These are phyloP conservation scores for Colletotrichum plurivorum DNA, from an alignment of 2,329 filamentous ascomycete species.

Conservation along the genomic window DNA sequence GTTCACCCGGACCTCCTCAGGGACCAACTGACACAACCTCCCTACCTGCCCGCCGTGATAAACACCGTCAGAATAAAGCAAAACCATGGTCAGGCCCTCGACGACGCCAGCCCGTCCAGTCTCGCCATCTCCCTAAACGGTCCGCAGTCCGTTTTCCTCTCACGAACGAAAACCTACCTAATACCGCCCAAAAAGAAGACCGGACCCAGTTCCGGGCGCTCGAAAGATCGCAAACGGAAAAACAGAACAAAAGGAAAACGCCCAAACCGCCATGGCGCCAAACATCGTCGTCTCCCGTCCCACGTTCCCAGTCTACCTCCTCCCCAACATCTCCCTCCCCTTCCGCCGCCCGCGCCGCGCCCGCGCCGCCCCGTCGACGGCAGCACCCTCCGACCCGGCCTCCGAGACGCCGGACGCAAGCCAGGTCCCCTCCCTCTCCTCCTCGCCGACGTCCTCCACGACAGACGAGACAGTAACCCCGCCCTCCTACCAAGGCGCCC, in stretches of 20 bases:
- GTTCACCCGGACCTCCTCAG: not conserved
- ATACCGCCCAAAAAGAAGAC: not conserved
- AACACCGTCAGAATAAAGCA: not conserved
- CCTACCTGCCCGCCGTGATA: not conserved
- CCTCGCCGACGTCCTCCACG: slow-evolving; percentile 53
- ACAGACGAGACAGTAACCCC: slow-evolving; percentile 46
- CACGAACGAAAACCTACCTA: not conserved
- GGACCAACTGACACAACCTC: not conserved
- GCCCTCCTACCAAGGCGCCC: slow-evolving; percentile 43
- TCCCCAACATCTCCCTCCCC: slow-evolving; percentile 65
- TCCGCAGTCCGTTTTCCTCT: not conserved
- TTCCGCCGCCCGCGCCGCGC: slow-evolving; percentile 58
- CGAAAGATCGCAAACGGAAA: not conserved
- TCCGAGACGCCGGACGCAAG: slow-evolving; percentile 43
- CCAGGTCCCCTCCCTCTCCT: slow-evolving; percentile 51
- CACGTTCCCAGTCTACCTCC: slow-evolving; percentile 65
- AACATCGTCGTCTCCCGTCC: slow-evolving; percentile 58
- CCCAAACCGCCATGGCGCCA: slow-evolving; percentile 34
- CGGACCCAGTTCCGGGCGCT: not conserved
- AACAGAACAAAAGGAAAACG: slow-evolving; percentile 1
- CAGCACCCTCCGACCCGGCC: not conserved
- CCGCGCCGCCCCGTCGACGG: slow-evolving; percentile 44
- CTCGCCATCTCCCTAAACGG: not conserved
- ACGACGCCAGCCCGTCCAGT: not conserved
- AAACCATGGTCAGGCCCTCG: not conserved